These are phyloP conservation scores for Solanum hybrid DNA, from an alignment of 305 asterid species.

Conservation along the genomic window DNA sequence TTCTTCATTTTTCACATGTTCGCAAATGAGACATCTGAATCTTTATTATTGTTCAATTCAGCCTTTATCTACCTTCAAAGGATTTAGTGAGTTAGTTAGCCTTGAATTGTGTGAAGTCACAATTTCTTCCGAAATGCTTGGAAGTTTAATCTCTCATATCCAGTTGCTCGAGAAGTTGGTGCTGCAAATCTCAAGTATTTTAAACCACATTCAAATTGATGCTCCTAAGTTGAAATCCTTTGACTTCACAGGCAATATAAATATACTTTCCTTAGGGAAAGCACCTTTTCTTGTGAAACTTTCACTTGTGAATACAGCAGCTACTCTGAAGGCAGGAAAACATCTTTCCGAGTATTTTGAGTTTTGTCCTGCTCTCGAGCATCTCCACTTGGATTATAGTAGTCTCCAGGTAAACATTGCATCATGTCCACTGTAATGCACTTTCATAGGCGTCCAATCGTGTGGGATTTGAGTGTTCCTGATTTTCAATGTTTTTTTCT, in stretches of 20 bases:
- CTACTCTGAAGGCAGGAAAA: not conserved
- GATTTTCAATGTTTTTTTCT: not conserved
- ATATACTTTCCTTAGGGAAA: not conserved
- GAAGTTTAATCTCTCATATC: not conserved
- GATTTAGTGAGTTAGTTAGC: not conserved
- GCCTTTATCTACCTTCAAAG: not conserved
- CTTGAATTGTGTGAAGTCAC: not conserved
- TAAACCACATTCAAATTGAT: rapidly evolving
- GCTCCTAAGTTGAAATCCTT: not conserved
- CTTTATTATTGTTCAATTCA: too few species aligned
- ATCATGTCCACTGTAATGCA: not conserved
- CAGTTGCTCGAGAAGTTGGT: not conserved
- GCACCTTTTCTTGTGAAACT: not conserved
- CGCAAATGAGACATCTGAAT: too few species aligned
- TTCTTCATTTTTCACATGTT: too few species aligned
- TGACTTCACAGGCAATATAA: not conserved
- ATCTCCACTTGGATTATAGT: not conserved
- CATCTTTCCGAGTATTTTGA: not conserved
- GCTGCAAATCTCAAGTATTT: not conserved
- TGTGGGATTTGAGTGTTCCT: not conserved
- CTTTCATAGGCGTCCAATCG: rapidly evolving
- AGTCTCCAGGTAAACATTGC: not conserved
- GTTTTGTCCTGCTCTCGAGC: not conserved
- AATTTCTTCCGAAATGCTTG: rapidly evolving
- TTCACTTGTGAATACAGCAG: not conserved